Evolutionary conservation across 352 stramenopile genomes (phyloP).

Genomic region (Phytophthora crassamura): DNA sequence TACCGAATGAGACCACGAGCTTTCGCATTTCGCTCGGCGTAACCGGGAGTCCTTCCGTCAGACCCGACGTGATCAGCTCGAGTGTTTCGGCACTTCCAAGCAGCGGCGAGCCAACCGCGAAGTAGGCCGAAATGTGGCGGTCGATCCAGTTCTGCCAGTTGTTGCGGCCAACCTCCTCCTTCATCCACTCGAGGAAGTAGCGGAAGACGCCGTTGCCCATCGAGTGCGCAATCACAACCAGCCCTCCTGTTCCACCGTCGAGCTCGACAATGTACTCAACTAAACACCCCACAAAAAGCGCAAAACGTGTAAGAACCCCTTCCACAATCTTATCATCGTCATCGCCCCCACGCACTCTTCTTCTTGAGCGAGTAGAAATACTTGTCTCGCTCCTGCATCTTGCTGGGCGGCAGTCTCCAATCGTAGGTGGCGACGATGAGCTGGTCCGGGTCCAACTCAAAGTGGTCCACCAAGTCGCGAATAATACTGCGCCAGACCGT

Average conservation of each 20-base stretch:
- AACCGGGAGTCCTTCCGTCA: conserved; percentile 74
- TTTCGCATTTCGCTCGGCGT: conserved; percentile 71
- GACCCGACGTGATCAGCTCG: conserved; percentile 68
- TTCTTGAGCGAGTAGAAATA: conserved; percentile 78
- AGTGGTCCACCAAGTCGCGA: conserved; percentile 72
- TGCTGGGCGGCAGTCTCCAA: conserved; percentile 79
- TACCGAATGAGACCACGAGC: conserved; percentile 78
- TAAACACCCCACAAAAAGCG: conserved; percentile 26
- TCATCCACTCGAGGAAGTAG: conserved; percentile 87
- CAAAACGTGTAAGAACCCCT: conserved; percentile 1
- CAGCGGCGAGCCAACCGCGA: conserved; percentile 73
- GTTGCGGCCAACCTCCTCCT: conserved; percentile 73
- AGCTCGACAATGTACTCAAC: conserved; percentile 69
- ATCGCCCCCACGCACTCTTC: conserved; percentile 55
- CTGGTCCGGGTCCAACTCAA: conserved; percentile 69
- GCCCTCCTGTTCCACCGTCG: conserved; percentile 47
- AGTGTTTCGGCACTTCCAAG: conserved; percentile 75
- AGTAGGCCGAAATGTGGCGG: conserved; percentile 77
- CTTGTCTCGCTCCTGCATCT: conserved; percentile 74
- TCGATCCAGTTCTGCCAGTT: conserved; percentile 83
- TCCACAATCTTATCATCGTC: background rate
- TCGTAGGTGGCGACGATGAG: conserved; percentile 82
- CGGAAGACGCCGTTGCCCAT: conserved; percentile 84
- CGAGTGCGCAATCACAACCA: conserved; percentile 84
- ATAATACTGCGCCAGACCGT: conserved; percentile 77